These are phyloP conservation scores for Rosa chinensis DNA, from an alignment of 306 rosid genomes.

Conservation along the genomic window DNA sequence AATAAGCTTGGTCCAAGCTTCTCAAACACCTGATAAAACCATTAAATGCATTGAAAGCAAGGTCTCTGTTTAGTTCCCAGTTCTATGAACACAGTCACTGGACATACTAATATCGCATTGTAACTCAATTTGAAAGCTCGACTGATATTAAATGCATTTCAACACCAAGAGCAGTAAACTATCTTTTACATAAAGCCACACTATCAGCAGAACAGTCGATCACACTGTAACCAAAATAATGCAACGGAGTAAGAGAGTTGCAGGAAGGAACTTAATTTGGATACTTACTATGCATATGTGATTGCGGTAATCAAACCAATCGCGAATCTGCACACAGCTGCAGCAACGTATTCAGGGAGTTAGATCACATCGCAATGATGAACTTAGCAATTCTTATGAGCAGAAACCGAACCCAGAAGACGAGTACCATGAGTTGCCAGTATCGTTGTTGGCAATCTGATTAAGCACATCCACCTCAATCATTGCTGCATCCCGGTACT, in stretches of 20 bases:
- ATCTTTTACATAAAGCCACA: background rate
- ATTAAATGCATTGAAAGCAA: conserved; percentile 77
- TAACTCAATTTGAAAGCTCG: conserved; percentile 23
- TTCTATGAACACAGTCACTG: conserved; percentile 52
- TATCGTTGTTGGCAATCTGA: conserved; percentile 57
- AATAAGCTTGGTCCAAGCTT: conserved; percentile 99
- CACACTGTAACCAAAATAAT: background rate
- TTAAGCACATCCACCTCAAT: conserved; percentile 83
- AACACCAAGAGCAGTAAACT: background rate
- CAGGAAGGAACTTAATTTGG: conserved; percentile 15
- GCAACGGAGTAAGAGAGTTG: conserved; percentile 1
- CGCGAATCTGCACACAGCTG: conserved; percentile 84
- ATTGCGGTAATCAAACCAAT: conserved; percentile 95
- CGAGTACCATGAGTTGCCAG: conserved; percentile 60
- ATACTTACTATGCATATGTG: conserved; percentile 94
- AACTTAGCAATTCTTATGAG: conserved; percentile 25
- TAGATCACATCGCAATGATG: conserved; percentile 18
- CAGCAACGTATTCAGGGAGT: conserved; percentile 33
- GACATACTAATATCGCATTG: conserved; percentile 28
- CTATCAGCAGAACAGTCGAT: conserved; percentile 1
- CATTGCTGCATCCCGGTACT: conserved; percentile 96
- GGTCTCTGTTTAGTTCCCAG: conserved; percentile 62
- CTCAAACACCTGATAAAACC: conserved; percentile 98
- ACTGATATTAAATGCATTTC: conserved; percentile 9
- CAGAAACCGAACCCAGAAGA: conserved; percentile 6